Percentiles rank a stretch among this genome's conserved stretches.
phyloP scores from a whole-genome alignment of 2,329 filamentous ascomycete genomes.

The Fusarium fracticaudum region DNA sequence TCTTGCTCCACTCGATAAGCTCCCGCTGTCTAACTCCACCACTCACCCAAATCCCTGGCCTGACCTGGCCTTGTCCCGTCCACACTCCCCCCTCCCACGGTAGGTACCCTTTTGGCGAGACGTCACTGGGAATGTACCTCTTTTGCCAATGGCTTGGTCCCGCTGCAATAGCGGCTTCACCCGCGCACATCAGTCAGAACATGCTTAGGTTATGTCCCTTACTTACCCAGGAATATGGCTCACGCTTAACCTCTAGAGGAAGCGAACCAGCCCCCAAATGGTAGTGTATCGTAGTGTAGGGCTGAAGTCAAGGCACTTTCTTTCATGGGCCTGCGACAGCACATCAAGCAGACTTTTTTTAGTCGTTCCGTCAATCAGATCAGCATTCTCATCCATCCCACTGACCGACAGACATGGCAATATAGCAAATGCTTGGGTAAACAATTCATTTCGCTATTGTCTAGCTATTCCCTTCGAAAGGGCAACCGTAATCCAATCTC shows the following conservation, averaged over 20 bases:
- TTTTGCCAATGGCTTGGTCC: background rate
- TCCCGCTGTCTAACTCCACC: slow-evolving; percentile 33
- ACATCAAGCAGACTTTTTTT: background rate
- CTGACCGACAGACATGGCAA: background rate
- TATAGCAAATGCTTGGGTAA: background rate
- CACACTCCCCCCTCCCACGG: slow-evolving; percentile 20
- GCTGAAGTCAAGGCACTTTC: slow-evolving; percentile 31
- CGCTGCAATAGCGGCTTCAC: slow-evolving; percentile 41
- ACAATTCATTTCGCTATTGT: slow-evolving; percentile 13
- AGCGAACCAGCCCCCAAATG: slow-evolving; percentile 28
- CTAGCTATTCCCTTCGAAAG: background rate
- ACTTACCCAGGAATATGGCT: slow-evolving; percentile 27
- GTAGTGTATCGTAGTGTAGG: slow-evolving; percentile 33
- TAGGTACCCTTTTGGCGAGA: slow-evolving; percentile 3
- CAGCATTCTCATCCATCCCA: background rate
- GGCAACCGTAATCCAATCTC: slow-evolving; percentile 7
- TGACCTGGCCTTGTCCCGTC: background rate
- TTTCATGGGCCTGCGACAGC: too few species aligned
- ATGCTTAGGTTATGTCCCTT: slow-evolving; percentile 7
- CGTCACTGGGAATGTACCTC: background rate
- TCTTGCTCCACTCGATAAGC: slow-evolving; percentile 26
- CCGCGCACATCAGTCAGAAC: slow-evolving; percentile 32
- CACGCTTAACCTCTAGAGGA: slow-evolving; percentile 44
- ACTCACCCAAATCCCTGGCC: slow-evolving; percentile 16
- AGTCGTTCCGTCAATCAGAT: background rate